Evolutionary conservation across 139 green algal genomes (phyloP), one percentile per base, ranked within the genome.

Genomic region (Cymbomonas tetramitiformis): DNA sequence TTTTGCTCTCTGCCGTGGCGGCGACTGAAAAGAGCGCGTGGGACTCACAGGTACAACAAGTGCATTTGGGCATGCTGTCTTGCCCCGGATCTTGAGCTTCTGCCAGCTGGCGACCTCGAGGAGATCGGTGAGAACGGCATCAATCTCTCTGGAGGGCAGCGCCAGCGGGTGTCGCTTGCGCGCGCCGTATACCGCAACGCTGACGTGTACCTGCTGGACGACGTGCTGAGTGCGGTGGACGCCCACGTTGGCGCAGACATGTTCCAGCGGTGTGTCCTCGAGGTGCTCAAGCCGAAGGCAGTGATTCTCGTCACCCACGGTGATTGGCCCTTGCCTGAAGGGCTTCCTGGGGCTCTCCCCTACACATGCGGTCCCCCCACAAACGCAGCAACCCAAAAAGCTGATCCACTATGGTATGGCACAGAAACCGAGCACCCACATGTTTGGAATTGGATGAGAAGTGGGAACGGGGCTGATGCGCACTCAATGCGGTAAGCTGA

Each of bases 171-270:
- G 6, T 78, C 83, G n/a, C 67, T 94, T 12, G 84, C 84, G 2
- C 56, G 84, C 3, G 84, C 84, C 4, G 65, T 73, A 18, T 93
- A 90, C 41, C 55, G 74, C 0, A 52, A 70, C 28, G 63, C 71
- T 2, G 72, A 74, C 34, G 62, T 96, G 6, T 84, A 82, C 65
- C 61, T 96, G 19, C 69, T 96, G 34, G 88, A 97, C 40, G 87
- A 96, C 72, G 86, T 88, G 2, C 71, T 96, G 25, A 83, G 67
- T 9, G 88, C 88, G 0, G 87, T 95, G 50, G 86, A 95, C 62
- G 72, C 81, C 7, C 87, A 95, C 54, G 87, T 95, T 4, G 85
- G 81, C 6, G 48, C 64, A 6, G 69, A 86, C 34, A 72, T 96
- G 59, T 93, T 94, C 63, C 64, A 86, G 29, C 28, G 81, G 10